Evolutionary conservation across 2,329 filamentous ascomycete genomes (phyloP), one percentile per base, ranked within the genome.

Genomic region (Trichoderma afroharzianum): DNA sequence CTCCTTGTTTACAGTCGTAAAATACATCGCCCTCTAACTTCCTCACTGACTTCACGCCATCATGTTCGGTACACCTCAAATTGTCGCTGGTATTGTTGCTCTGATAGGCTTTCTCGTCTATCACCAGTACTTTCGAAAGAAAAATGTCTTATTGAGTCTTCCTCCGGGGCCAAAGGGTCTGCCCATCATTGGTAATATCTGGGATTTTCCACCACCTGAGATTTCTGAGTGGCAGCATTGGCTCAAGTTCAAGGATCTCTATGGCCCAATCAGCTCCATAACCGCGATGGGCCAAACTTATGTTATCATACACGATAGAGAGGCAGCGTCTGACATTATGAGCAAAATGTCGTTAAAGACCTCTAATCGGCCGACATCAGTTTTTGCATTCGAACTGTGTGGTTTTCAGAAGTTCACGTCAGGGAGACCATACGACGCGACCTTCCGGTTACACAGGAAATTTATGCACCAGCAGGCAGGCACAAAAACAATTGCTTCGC

Each of bases 111-210:
- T 61, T 24, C 21, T 61, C 18, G 15, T 62, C 5, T 68, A 53
- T 21, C 32, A 21, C 12, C 61, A 58, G 5, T 71, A 61, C 5
- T 53, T 61, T 53, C 32, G 36, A 26, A 68, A 71, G 21, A 67
- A 58, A 15, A 24, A 26, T 18, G 43, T 7, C 6, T 24, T 7
- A 2, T 57, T 68, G 8, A 66, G 39, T 30, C 67, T 73, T 4
- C 77, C 67, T 63, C 79, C 72, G 66, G 78, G 72, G 63, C 80
- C 74, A 74, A 76, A 72, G 32, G 79, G 79, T 1, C 75, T 82
- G 12, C 82, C 83, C 0, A 50, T 86, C 3, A 57, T 86, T 18
- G 85, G 85, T 14, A 86, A 86, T 73, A 70, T 85, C 21, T 75
- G 76, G 4, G 84, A 86, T 72, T 74, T 86, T 21, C 85, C 84